phyloP scores from a whole-genome alignment of 495 filamentous ascomycete genomes.

The Pseudoneurospora amorphoporcata region DNA sequence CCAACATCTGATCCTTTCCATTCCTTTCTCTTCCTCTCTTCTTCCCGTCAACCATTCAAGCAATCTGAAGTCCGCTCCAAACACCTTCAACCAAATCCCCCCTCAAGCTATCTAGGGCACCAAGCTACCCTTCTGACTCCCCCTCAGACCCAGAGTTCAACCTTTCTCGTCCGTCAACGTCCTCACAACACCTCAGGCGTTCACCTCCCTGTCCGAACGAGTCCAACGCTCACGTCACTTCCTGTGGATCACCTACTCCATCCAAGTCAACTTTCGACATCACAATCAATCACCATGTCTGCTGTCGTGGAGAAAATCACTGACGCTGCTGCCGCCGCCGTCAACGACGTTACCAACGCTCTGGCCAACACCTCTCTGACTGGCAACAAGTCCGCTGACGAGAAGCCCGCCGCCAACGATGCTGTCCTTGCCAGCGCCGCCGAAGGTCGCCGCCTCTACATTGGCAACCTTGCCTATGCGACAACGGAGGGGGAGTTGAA shows the following conservation, averaged over 20 bases:
- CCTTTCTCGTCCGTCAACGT: constrained; percentile 34
- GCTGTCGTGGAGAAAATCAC: constrained; percentile 50
- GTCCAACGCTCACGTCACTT: constrained; percentile 23
- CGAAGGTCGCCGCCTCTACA: constrained; percentile 97
- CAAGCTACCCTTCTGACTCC: constrained; percentile 73
- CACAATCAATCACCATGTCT: constrained; percentile 43
- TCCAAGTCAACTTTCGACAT: constrained; percentile 22
- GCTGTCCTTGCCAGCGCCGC: constrained; percentile 93
- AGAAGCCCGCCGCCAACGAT: constrained; percentile 55
- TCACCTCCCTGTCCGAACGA: constrained; percentile 21
- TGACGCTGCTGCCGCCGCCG: constrained; percentile 53
- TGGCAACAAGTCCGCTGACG: constrained; percentile 41
- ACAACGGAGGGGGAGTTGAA: constrained; percentile 99
- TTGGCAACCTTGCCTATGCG: constrained; percentile 99
- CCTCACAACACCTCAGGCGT: constrained; percentile 15
- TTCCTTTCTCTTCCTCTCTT: constrained; percentile 34
- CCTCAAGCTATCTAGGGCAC: constrained; percentile 67
- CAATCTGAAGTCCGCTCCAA: constrained; percentile 31
- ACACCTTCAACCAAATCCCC: constrained; percentile 23
- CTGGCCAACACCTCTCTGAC: constrained; percentile 62
- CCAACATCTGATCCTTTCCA: constrained; percentile 11
- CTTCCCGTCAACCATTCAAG: constrained; percentile 35
- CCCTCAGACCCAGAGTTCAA: constrained; percentile 49
- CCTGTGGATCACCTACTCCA: constrained; percentile 25
- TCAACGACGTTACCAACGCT: constrained; percentile 79